phyloP scores from a whole-genome alignment of 768 basidiomycete species.

The Rubroboletus pulcherrimus region DNA sequence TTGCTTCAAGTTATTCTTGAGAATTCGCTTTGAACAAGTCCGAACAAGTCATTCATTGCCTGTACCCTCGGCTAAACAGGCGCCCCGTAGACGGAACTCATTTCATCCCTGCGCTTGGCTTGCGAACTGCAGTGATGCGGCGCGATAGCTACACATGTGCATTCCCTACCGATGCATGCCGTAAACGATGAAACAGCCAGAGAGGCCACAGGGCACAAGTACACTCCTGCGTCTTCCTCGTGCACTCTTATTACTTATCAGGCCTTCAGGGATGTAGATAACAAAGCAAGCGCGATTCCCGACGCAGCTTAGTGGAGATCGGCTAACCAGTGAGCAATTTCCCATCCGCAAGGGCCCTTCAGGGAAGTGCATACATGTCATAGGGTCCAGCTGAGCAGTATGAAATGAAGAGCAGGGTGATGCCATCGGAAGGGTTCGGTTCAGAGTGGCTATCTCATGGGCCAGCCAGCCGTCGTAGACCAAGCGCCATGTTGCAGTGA shows the following conservation, averaged over 20 bases:
- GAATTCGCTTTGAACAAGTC: no score
- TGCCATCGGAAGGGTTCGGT: background rate
- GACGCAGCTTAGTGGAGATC: background rate
- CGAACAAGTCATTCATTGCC: no score
- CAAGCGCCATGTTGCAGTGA: background rate
- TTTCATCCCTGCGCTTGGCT: background rate
- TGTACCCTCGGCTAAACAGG: no score
- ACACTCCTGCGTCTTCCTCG: constrained; percentile 12
- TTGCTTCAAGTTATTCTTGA: no score
- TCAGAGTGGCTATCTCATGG: background rate
- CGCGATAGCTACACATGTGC: background rate
- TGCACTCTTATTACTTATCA: constrained; percentile 1
- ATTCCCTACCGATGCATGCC: constrained; percentile 10
- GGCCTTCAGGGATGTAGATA: background rate
- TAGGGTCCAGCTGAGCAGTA: constrained; percentile 13
- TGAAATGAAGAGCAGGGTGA: constrained; percentile 5
- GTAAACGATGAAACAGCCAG: constrained; percentile 5
- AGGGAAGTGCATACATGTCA: constrained; percentile 1
- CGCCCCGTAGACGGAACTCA: no score
- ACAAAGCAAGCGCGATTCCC: constrained; percentile 5
- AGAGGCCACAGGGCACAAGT: background rate
- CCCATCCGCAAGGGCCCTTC: background rate
- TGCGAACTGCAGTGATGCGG: background rate
- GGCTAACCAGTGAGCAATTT: background rate
- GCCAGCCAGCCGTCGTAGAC: background rate